phyloP scores from a whole-genome alignment of 345 rosid genomes.

The Eutrema yunnanense region DNA sequence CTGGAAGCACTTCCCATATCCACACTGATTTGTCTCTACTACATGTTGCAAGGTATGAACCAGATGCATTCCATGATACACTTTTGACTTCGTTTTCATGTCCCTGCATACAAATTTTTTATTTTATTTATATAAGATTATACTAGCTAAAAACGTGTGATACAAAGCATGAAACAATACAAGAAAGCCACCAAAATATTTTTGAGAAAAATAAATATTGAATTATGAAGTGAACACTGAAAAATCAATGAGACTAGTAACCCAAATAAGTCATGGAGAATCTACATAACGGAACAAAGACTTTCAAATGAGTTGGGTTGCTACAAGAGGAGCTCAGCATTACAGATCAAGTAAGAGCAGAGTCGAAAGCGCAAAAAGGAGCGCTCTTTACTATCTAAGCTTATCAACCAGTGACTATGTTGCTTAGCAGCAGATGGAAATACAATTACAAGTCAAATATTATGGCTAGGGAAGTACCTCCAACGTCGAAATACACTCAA shows the following conservation, averaged over 20 bases:
- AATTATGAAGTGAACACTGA: not conserved
- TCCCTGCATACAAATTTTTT: constrained; percentile 37
- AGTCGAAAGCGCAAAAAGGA: not conserved
- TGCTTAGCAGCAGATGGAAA: too few relatives aligned
- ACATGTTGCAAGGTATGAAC: constrained; percentile 68
- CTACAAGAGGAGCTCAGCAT: not conserved
- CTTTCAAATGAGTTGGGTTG: not conserved
- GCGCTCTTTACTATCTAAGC: not conserved
- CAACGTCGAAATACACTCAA: constrained; percentile 68
- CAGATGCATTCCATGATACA: constrained; percentile 79
- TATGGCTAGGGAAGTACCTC: constrained; percentile 43
- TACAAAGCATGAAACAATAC: not conserved
- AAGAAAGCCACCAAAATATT: not conserved
- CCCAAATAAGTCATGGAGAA: not conserved
- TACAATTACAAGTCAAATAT: not conserved
- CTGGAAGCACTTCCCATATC: constrained; percentile 87
- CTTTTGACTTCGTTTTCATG: constrained; percentile 93
- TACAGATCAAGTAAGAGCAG: not conserved
- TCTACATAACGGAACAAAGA: not conserved
- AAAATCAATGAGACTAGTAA: not conserved
- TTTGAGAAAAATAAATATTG: not conserved
- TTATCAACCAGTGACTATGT: not conserved
- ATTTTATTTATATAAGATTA: not conserved
- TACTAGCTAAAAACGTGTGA: not conserved
- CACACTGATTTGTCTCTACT: constrained; percentile 86